phyloP scores from a whole-genome alignment of 257 asterid species.

The Eucommia ulmoides region DNA sequence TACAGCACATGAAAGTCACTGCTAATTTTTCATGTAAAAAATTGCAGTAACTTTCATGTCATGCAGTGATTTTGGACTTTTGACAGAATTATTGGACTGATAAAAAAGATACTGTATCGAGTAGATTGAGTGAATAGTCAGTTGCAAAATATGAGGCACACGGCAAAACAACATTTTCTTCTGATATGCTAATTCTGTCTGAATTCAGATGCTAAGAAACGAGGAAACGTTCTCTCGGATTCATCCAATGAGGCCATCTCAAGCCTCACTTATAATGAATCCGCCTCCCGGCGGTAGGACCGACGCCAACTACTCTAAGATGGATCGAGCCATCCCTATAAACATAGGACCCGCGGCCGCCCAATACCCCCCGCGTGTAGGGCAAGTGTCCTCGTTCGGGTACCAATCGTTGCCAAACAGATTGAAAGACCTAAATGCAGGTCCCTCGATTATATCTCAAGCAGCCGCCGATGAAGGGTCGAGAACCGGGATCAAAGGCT shows the following conservation, averaged over 20 bases:
- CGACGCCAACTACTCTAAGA: slow-evolving; percentile 39
- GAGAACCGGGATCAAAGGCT: slow-evolving; percentile 85
- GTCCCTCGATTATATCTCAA: slow-evolving; percentile 45
- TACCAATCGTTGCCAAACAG: slow-evolving; percentile 45
- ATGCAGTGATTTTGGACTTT: no score
- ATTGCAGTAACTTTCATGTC: no score
- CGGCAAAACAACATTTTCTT: no score
- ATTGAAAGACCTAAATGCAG: slow-evolving; percentile 50
- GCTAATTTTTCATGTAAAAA: no score
- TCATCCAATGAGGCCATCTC: slow-evolving; percentile 48
- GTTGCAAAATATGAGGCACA: no score
- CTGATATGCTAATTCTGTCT: slow-evolving; percentile 33
- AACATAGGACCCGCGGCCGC: slow-evolving; percentile 33
- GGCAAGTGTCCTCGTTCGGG: slow-evolving; percentile 51
- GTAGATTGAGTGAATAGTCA: no score
- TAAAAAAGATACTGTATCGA: no score
- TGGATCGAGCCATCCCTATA: slow-evolving; percentile 35
- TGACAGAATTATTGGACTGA: no score
- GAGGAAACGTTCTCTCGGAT: slow-evolving; percentile 44
- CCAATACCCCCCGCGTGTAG: slow-evolving; percentile 64
- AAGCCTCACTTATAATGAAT: slow-evolving; percentile 40
- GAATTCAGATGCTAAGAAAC: slow-evolving; percentile 59
- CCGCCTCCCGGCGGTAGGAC: slow-evolving; percentile 39
- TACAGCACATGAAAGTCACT: no score
- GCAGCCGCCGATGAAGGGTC: slow-evolving; percentile 97